Base-by-base conservation (phyloP, 2,329 filamentous ascomycete species). In the Sclerotinia spermophila region DNA sequence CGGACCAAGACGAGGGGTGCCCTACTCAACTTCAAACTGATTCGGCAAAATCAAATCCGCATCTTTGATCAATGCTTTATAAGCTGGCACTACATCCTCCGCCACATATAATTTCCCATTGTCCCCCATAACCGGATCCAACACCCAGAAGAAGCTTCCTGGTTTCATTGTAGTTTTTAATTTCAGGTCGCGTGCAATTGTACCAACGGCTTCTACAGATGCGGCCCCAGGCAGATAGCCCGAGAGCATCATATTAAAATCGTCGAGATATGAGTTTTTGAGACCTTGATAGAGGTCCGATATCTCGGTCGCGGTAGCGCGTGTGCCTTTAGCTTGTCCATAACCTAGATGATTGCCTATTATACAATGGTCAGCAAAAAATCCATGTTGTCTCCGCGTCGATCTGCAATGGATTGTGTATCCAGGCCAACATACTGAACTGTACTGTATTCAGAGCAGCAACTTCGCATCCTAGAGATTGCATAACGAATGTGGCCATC, bases 81-180 rank as follows among this genome's bases (percentile, higher is more conserved):
- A 99, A 21, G 92, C 94, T 0, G 94, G 94, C 24, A 98, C 92
- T 5, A 97, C 93, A 74, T 97, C 93, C 76, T 95, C 90, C 8
- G 91, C 92, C 11, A 99, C 95, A 79, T 99, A 99, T 19, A 99
- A 85, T 75, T 87, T 89, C 65, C 94, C 96, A 77, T 97, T 94
- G 79, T 99, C 96, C 42, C 96, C 96, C 96, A 99, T 99, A 62
- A 99, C 96, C 0, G 96, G 96, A 80, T 99, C 96, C 38, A 99
- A 86, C 3, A 97, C 93, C 95, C 95, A 98, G 82, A 98, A 98
- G 83, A 98, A 97, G 60, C 86, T 89, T 0, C 93, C 92, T 0
- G 92, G 90, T 44, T 84, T 85, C 21, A 82, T 83, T 48, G 82
- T 83, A 2, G 87, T 85, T 76, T 89, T 90, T 68, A 86, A 83